Evolutionary conservation across 2,329 filamentous ascomycete genomes (phyloP), one percentile per base, ranked within the genome.

Genomic region (Ophiosphaerella korrae): DNA sequence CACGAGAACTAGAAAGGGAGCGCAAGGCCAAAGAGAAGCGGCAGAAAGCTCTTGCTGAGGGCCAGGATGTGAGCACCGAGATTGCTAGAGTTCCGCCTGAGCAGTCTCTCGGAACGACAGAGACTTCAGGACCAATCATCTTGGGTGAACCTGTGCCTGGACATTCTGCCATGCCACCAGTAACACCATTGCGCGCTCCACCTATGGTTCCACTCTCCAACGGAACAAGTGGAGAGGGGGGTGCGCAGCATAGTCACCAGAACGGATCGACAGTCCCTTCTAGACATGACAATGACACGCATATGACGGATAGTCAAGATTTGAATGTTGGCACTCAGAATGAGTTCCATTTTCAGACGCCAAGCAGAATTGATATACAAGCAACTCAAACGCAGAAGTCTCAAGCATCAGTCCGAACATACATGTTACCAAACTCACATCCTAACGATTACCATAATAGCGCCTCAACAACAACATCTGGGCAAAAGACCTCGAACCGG

Each of bases 401-500:
- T 1, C 88, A 89, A 67, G 76, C 80, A 38, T 88, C 87, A 23
- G 80, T 78, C 6, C 80, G 84, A 60, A 86, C 83, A 2, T 82
- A 82, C 18, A 80, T 87, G 75, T 78, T 79, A 7, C 78, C 79
- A 11, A 81, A 82, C 50, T 84, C 84, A 29, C 80, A 85, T 66
- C 76, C 80, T 13, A 77, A 77, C 18, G 82, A 87, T 82, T 87
- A 85, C 51, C 77, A 87, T 45, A 97, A 97, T 64, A 92, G 96
- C 65, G 93, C 92, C 1, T 96, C 92, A 2, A 95, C 92, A 1
- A 96, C 92, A 1, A 86, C 86, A 18, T 88, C 84, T 3, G 85
- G 86, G n/a, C 94, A 96, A 75, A 86, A 85, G 71, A 92, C 89
- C 2, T 90, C 89, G 1, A 86, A 89, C 54, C 83, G 85, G 5